These are phyloP conservation scores for Cercophora samala DNA, from an alignment of 495 filamentous ascomycete genomes.

Conservation along the genomic window DNA sequence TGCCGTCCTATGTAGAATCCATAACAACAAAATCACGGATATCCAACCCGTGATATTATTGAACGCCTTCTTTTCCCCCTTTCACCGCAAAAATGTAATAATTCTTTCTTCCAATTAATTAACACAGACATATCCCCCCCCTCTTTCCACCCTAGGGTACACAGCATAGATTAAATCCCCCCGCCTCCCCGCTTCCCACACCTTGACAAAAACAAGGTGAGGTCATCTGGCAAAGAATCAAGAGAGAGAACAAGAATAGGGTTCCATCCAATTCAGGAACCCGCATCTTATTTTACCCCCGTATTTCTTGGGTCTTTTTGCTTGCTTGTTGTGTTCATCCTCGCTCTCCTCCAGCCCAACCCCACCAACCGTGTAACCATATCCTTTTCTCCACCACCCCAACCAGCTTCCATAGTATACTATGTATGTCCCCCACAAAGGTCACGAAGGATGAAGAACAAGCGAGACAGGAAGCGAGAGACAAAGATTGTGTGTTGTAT, in stretches of 20 bases:
- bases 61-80: neutral
- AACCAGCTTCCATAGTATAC: neutral
- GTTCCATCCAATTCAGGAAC: neutral
- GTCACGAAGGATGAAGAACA: neutral
- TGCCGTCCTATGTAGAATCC: neutral
- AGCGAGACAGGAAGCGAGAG: neutral
- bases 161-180: neutral
- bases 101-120: neutral
- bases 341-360: neutral
- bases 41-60: neutral
- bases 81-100: neutral
- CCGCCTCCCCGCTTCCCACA: too few relatives aligned
- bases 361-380: neutral
- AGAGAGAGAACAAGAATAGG: too few relatives aligned
- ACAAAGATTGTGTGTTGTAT: neutral
- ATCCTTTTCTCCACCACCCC: neutral
- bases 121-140: too few relatives aligned
- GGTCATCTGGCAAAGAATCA: too few relatives aligned
- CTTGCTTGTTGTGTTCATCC: too few relatives aligned
- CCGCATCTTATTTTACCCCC: neutral
- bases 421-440: too few relatives aligned
- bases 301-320: neutral
- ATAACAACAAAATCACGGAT: neutral
- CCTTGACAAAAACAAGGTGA: neutral
- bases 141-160: neutral